Evolutionary conservation across 2,329 filamentous ascomycete species (phyloP).

Genomic region (Periconia macrospinosa): DNA sequence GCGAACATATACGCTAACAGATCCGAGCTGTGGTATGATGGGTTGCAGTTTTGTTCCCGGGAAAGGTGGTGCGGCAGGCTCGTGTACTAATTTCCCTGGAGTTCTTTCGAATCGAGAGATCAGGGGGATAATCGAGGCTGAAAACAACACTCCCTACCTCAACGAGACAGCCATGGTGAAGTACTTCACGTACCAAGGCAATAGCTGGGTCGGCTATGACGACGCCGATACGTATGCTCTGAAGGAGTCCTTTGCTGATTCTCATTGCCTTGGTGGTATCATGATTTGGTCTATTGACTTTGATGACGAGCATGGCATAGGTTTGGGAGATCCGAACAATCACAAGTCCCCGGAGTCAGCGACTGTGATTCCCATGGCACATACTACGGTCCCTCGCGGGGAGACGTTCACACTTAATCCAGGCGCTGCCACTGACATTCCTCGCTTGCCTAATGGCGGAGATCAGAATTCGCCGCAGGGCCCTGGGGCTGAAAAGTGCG

Average conservation of each 20-base stretch:
- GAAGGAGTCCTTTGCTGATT: constrained; percentile 50
- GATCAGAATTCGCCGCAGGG: constrained; percentile 9
- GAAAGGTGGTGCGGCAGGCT: constrained; percentile 6
- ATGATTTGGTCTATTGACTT: constrained; percentile 25
- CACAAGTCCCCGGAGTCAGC: constrained; percentile 10
- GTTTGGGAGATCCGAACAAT: constrained; percentile 1
- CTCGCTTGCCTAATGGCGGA: constrained; percentile 7
- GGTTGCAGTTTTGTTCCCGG: constrained; percentile 11
- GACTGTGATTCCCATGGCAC: constrained; percentile 6
- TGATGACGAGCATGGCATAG: not conserved
- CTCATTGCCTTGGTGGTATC: constrained; percentile 23
- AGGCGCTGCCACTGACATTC: constrained; percentile 8
- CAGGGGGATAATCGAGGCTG: constrained; percentile 23
- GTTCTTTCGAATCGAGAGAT: constrained; percentile 42
- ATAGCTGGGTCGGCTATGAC: constrained; percentile 46
- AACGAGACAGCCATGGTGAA: constrained; percentile 34
- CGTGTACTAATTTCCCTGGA: constrained; percentile 30
- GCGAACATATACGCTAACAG: constrained; percentile 28
- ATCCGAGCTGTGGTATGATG: constrained; percentile 14
- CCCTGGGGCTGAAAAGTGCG: constrained; percentile 6
- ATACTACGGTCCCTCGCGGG: constrained; percentile 3
- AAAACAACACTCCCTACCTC: constrained; percentile 16
- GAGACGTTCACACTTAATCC: constrained; percentile 7
- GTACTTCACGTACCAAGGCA: constrained; percentile 27
- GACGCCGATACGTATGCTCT: constrained; percentile 41